Percentiles rank a stretch among this genome's conserved stretches.
phyloP scores from a whole-genome alignment of 176 grass and related monocot genomes.

The Carex kokanica region DNA sequence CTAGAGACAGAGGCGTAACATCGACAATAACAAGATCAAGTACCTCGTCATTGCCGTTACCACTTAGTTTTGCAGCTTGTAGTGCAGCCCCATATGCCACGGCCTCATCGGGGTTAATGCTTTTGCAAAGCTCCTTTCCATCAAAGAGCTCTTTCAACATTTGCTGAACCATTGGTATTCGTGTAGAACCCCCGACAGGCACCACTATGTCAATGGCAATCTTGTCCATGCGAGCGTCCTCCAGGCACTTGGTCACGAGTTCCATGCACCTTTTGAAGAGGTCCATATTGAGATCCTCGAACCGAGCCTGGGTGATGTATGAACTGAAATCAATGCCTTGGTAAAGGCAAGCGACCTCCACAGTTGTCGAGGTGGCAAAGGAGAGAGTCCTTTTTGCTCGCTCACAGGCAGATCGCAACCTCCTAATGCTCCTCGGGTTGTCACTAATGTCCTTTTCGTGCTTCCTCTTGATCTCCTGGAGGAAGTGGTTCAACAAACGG shows the following conservation, averaged over 20 bases:
- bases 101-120: slow-evolving; percentile 27
- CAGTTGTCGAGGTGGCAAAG: not conserved
- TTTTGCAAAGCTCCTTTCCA: slow-evolving; percentile 19
- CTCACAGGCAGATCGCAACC: slow-evolving; percentile 30
- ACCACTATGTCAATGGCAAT: slow-evolving; percentile 27
- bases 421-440: not conserved
- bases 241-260: slow-evolving; percentile 29
- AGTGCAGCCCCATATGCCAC: slow-evolving; percentile 13
- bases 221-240: slow-evolving; percentile 27
- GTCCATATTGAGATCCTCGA: slow-evolving; percentile 48
- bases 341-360: slow-evolving; percentile 26
- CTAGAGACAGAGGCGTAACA: slow-evolving; percentile 15
- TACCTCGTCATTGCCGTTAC: not conserved
- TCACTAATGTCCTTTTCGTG: not conserved
- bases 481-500: too few species aligned
- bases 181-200: slow-evolving; percentile 31
- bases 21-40: slow-evolving; percentile 27
- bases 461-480: not conserved
- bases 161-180: slow-evolving; percentile 11
- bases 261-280: slow-evolving; percentile 42
- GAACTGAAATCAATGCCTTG: slow-evolving; percentile 37
- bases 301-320: slow-evolving; percentile 28
- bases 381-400: slow-evolving; percentile 34
- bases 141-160: not conserved
- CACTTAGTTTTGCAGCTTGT: not conserved